A percentile compares a stretch with the other conserved stretches of the same genome.
Evolutionary conservation across 768 basidiomycete genomes (phyloP).

Genomic region (Termitomyces heimii): DNA sequence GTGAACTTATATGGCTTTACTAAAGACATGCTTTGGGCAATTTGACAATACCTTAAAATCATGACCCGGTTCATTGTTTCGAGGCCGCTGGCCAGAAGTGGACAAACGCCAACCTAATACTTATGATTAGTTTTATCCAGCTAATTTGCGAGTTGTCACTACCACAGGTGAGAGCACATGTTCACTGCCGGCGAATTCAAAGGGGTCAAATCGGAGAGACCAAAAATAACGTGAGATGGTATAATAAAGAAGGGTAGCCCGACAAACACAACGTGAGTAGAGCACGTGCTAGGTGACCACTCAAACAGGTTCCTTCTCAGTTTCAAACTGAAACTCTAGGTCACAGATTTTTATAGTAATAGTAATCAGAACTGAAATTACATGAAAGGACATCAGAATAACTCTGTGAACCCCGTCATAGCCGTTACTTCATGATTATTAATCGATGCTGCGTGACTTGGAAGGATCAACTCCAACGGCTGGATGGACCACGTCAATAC

Average conservation of each 20-base stretch:
- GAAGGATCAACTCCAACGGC: conserved; percentile 26
- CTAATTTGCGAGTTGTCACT: too few relatives aligned
- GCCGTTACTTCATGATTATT: neutral
- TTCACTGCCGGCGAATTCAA: neutral
- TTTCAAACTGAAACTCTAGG: conserved; percentile 17
- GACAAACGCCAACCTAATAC: too few relatives aligned
- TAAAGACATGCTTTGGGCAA: too few relatives aligned
- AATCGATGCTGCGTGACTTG: conserved; percentile 1
- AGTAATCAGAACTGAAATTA: neutral
- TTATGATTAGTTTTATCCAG: too few relatives aligned
- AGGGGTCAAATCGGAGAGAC: neutral
- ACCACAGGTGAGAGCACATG: neutral
- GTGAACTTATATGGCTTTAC: too few relatives aligned
- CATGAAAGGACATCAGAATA: neutral
- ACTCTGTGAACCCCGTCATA: neutral
- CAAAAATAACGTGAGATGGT: too few relatives aligned
- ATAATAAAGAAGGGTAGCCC: too few relatives aligned
- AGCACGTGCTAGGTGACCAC: neutral
- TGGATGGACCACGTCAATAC: neutral
- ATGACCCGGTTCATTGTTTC: too few relatives aligned
- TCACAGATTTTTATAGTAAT: too few relatives aligned
- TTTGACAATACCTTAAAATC: too few relatives aligned
- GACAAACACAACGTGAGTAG: neutral
- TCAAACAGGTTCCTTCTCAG: conserved; percentile 20
- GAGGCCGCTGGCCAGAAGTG: neutral